A percentile compares a stretch with the other conserved stretches of the same genome.
Evolutionary conservation across 2,329 filamentous ascomycete genomes (phyloP).

Genomic region (Ophioceras dolichostomum): DNA sequence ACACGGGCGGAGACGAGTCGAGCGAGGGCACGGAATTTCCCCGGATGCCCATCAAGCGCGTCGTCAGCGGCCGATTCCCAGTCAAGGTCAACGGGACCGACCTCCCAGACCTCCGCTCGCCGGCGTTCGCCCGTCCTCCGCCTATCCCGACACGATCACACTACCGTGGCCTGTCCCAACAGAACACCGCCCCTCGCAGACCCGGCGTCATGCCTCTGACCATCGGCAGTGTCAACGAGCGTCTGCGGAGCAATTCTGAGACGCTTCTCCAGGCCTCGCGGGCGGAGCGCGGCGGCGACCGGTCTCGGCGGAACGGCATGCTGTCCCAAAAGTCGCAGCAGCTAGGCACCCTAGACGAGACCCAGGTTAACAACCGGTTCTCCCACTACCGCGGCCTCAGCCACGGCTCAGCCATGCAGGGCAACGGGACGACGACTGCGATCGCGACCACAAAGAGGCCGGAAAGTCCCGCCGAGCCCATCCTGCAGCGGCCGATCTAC

Average conservation of each 20-base stretch:
- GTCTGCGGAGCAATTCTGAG: slow-evolving; percentile 54
- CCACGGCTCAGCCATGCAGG: slow-evolving; percentile 56
- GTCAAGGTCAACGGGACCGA: slow-evolving; percentile 66
- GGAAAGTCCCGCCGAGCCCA: slow-evolving; percentile 45
- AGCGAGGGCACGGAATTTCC: slow-evolving; percentile 74
- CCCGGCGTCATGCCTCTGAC: slow-evolving; percentile 62
- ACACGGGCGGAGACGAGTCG: slow-evolving; percentile 45
- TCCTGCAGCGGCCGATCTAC: slow-evolving; percentile 47
- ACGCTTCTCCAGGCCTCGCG: slow-evolving; percentile 36
- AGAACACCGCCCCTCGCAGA: slow-evolving; percentile 50
- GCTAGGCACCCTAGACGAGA: slow-evolving; percentile 50
- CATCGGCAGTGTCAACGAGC: slow-evolving; percentile 58
- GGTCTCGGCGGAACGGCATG: slow-evolving; percentile 52
- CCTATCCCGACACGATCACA: slow-evolving; percentile 74
- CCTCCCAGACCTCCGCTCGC: slow-evolving; percentile 54
- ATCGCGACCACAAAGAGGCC: slow-evolving; percentile 32
- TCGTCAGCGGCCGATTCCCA: slow-evolving; percentile 52
- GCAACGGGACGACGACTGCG: slow-evolving; percentile 15
- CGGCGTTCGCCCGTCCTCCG: slow-evolving; percentile 53
- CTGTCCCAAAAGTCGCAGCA: slow-evolving; percentile 48
- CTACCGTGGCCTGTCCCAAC: slow-evolving; percentile 61
- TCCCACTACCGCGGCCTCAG: slow-evolving; percentile 56
- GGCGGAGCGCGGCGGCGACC: slow-evolving; percentile 24
- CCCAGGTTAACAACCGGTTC: slow-evolving; percentile 49
- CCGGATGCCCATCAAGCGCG: slow-evolving; percentile 47